Conservation (phyloP, 2,329 filamentous ascomycete species). For the Talaromyces sp. region DNA sequence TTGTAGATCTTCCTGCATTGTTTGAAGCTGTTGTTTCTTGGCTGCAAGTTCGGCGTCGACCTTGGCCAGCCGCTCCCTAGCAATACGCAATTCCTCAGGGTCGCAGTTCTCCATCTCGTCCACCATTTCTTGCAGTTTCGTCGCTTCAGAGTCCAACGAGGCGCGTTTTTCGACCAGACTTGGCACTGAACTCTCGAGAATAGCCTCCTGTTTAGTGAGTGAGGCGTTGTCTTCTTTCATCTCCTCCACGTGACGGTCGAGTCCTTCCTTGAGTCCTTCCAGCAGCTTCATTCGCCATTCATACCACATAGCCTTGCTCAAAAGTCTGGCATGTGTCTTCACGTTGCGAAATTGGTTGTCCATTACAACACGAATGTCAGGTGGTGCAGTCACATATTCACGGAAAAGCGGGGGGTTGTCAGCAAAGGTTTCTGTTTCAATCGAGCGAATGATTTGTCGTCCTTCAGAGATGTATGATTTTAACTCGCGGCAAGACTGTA, state of each 20-base stretch:
- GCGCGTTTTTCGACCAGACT: slow-evolving; percentile 56
- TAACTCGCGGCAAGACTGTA: slow-evolving; percentile 76
- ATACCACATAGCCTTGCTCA: slow-evolving; percentile 97
- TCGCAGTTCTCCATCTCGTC: slow-evolving; percentile 61
- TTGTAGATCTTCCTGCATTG: slow-evolving; percentile 61
- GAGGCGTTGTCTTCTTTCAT: slow-evolving; percentile 69
- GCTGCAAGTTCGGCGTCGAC: slow-evolving; percentile 64
- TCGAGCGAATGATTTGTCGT: slow-evolving; percentile 79
- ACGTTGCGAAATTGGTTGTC: slow-evolving; percentile 97
- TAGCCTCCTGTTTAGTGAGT: slow-evolving; percentile 62
- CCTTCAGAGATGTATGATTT: slow-evolving; percentile 97
- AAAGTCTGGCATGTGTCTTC: slow-evolving; percentile 81
- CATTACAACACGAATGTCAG: slow-evolving; percentile 80
- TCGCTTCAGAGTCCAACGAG: slow-evolving; percentile 58
- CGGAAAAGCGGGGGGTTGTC: slow-evolving; percentile 88
- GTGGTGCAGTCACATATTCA: slow-evolving; percentile 81
- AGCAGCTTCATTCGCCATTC: slow-evolving; percentile 91
- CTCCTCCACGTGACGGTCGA: slow-evolving; percentile 68
- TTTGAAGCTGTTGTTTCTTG: slow-evolving; percentile 63
- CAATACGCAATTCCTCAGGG: slow-evolving; percentile 67
- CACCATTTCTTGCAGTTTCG: slow-evolving; percentile 65
- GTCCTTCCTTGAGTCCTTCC: slow-evolving; percentile 73
- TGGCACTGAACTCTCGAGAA: slow-evolving; percentile 66
- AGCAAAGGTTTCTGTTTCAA: slow-evolving; percentile 80
- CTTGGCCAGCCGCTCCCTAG: slow-evolving; percentile 62